These are phyloP conservation scores for Fusarium coffeatum DNA, from an alignment of 2,329 filamentous ascomycete species.

Conservation along the genomic window DNA sequence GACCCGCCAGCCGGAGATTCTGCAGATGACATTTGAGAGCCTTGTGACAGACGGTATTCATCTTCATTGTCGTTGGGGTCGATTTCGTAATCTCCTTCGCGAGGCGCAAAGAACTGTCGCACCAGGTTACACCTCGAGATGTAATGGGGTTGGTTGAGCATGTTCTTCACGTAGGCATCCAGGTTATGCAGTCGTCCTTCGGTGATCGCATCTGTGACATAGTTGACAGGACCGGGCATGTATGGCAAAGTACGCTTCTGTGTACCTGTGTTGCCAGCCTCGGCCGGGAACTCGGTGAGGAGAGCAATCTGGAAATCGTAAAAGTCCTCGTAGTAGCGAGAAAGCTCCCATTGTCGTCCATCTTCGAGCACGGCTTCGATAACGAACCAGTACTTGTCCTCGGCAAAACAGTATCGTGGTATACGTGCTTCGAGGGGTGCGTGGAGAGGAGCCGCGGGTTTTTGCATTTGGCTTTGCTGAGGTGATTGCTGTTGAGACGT, in stretches of 20 bases:
- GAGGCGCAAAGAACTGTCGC: constrained; percentile 88
- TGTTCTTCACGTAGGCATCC: constrained; percentile 94
- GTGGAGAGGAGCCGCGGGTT: constrained; percentile 67
- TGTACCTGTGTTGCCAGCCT: constrained; percentile 86
- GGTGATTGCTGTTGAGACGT: constrained; percentile 47
- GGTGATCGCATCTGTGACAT: constrained; percentile 97
- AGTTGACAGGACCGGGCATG: constrained; percentile 97
- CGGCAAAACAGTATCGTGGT: constrained; percentile 92
- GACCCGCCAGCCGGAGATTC: constrained; percentile 71
- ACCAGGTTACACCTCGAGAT: constrained; percentile 88
- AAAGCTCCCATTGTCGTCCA: constrained; percentile 90
- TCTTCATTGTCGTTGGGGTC: constrained; percentile 79
- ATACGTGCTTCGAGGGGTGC: constrained; percentile 87
- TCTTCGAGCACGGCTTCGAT: constrained; percentile 93
- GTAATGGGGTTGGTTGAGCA: constrained; percentile 83
- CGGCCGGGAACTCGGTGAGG: constrained; percentile 89
- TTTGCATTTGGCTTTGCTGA: constrained; percentile 52
- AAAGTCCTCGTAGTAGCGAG: constrained; percentile 96
- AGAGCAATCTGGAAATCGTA: constrained; percentile 98
- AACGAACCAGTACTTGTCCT: constrained; percentile 99
- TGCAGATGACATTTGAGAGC: constrained; percentile 74
- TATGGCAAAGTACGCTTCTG: constrained; percentile 89
- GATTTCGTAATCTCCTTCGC: constrained; percentile 93
- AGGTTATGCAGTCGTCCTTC: constrained; percentile 92
- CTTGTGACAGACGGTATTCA: constrained; percentile 79